Conservation (phyloP, 2,329 filamentous ascomycete genomes). For the Amylocarpus encephaloides region DNA sequence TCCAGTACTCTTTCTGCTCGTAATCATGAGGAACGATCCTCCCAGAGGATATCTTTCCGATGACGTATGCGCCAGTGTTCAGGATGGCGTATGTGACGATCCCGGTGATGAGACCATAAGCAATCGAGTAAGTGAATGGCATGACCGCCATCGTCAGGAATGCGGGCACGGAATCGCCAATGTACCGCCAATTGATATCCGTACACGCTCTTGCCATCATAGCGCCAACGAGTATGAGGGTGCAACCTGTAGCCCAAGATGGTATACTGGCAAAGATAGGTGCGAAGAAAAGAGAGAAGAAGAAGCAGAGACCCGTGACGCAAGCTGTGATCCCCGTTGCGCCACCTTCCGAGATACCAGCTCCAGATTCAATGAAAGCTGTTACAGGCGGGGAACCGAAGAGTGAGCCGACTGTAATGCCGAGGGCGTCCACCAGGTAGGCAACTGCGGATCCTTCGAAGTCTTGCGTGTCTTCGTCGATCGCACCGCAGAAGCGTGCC, state of each 20-base stretch:
- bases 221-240: conserved; percentile 79
- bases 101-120: conserved; percentile 75
- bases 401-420: conserved; percentile 73
- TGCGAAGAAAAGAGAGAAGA: conserved; percentile 82
- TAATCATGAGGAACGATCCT: conserved; percentile 70
- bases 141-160: conserved; percentile 80
- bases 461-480: conserved; percentile 77
- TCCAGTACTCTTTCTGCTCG: conserved; percentile 73
- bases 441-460: conserved; percentile 81
- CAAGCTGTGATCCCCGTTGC: conserved; percentile 80
- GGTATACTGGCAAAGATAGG: conserved; percentile 87
- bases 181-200: conserved; percentile 85
- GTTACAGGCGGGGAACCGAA: conserved; percentile 77
- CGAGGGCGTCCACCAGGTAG: conserved; percentile 75
- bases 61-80: conserved; percentile 63
- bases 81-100: conserved; percentile 71
- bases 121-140: conserved; percentile 87
- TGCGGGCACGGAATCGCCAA: conserved; percentile 76
- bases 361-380: conserved; percentile 83
- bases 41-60: conserved; percentile 61
- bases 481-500: conserved; percentile 74
- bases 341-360: conserved; percentile 82
- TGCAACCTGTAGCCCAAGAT: conserved; percentile 82
- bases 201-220: conserved; percentile 75
- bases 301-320: conserved; percentile 73